phyloP scores from a whole-genome alignment of 2,329 filamentous ascomycete genomes.

The Clonostachys solani region DNA sequence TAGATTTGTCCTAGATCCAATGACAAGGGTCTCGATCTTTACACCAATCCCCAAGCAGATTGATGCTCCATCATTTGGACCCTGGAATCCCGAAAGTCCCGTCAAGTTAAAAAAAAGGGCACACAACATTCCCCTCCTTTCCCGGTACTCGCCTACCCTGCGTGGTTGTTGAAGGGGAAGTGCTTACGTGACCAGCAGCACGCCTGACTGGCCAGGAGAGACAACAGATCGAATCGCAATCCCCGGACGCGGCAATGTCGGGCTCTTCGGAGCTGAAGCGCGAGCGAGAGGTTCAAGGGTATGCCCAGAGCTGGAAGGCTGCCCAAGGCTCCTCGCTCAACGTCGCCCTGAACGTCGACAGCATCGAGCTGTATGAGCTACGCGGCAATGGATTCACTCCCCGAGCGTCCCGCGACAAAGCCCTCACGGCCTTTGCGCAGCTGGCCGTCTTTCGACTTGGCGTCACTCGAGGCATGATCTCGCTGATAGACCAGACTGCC shows the following conservation, averaged over 20 bases:
- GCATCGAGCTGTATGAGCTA: slow-evolving; percentile 17
- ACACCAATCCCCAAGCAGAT: no score
- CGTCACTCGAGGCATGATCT: slow-evolving; percentile 43
- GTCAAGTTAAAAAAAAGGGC: no score
- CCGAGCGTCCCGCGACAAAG: slow-evolving; percentile 23
- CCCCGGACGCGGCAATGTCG: slow-evolving; percentile 4
- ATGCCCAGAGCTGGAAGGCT: slow-evolving; percentile 21
- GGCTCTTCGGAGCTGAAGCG: slow-evolving; percentile 18
- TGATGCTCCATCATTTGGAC: no score
- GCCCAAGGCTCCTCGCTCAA: slow-evolving; percentile 23
- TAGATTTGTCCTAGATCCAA: no score
- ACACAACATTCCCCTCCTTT: no score
- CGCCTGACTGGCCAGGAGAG: no score
- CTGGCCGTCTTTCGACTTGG: slow-evolving; percentile 42
- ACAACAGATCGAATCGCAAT: no score
- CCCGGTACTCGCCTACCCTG: no score
- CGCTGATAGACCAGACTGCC: slow-evolving; percentile 36
- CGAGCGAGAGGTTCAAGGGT: slow-evolving; percentile 21
- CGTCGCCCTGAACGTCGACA: slow-evolving; percentile 21
- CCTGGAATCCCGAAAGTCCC: no score
- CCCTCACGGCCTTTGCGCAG: slow-evolving; percentile 43
- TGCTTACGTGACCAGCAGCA: no score
- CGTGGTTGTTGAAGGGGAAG: no score
- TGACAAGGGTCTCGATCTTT: no score
- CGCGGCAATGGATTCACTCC: slow-evolving; percentile 21